A percentile compares a stretch with the other conserved stretches of the same genome.
Evolutionary conservation across 2,329 filamentous ascomycete species (phyloP).

Genomic region (Aspergillus sp.): DNA sequence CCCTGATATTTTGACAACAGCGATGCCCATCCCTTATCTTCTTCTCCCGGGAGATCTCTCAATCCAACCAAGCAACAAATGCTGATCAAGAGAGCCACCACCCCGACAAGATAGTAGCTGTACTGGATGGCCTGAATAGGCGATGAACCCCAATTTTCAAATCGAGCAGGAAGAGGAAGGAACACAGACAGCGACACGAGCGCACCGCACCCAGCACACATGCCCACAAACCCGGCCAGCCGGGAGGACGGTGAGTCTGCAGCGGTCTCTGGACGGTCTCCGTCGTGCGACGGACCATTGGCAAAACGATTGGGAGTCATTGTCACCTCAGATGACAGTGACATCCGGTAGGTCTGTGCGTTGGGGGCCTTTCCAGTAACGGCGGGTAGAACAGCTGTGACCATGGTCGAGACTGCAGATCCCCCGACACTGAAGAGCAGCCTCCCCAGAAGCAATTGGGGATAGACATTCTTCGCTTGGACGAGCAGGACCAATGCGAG

Average conservation of each 20-base stretch:
- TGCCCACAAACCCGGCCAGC: constrained; percentile 82
- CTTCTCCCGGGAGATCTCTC: constrained; percentile 63
- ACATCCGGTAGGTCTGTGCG: constrained; percentile 44
- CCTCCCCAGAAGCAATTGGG: constrained; percentile 77
- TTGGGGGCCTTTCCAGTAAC: constrained; percentile 46
- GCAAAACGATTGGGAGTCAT: constrained; percentile 49
- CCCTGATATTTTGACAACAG: constrained; percentile 30
- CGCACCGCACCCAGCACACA: constrained; percentile 89
- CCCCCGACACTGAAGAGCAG: constrained; percentile 86
- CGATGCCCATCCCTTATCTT: constrained; percentile 66
- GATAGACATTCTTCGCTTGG: constrained; percentile 81
- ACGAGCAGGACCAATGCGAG: constrained; percentile 74
- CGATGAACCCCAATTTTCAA: constrained; percentile 67
- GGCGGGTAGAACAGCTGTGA: constrained; percentile 84
- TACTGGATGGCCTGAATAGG: constrained; percentile 70
- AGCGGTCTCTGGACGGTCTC: constrained; percentile 5
- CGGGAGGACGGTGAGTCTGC: constrained; percentile 48
- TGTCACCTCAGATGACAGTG: constrained; percentile 56
- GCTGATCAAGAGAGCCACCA: constrained; percentile 66
- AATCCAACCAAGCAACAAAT: constrained; percentile 75
- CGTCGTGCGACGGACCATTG: constrained; percentile 7
- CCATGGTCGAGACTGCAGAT: constrained; percentile 95
- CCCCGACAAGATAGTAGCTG: constrained; percentile 83
- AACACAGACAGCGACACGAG: constrained; percentile 78
- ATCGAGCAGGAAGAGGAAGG: constrained; percentile 77